A percentile compares a stretch with the other conserved stretches of the same genome.
Conservation (phyloP, 768 basidiomycete genomes). For the Fomitopsis pulvina region DNA sequence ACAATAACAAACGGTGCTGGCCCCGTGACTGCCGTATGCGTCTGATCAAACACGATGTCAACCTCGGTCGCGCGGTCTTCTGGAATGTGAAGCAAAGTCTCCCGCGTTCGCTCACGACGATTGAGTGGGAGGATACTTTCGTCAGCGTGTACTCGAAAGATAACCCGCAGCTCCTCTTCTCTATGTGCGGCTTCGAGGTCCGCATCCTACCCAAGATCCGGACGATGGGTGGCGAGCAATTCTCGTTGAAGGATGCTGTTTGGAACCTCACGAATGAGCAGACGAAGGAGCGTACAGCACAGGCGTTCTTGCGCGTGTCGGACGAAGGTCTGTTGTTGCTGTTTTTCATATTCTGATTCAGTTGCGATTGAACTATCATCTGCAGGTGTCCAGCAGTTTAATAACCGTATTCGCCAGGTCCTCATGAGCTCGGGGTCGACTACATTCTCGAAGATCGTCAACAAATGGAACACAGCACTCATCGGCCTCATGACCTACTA, state of each 20-base stretch:
- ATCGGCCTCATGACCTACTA: constrained; percentile 98
- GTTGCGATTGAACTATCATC: not conserved
- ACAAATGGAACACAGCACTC: constrained; percentile 95
- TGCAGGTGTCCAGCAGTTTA: constrained; percentile 88
- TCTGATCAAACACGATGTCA: constrained; percentile 98
- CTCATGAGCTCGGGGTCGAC: constrained; percentile 98
- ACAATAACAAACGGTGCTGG: constrained; percentile 99
- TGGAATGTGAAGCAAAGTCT: constrained; percentile 99
- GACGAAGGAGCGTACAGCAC: constrained; percentile 95
- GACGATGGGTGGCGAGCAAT: constrained; percentile 93
- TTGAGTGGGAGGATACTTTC: constrained; percentile 99
- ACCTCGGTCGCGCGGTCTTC: constrained; percentile 95
- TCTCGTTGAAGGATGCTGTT: constrained; percentile 91
- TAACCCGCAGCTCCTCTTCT: constrained; percentile 95
- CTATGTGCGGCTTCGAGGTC: constrained; percentile 98
- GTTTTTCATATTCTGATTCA: not conserved
- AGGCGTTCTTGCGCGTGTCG: constrained; percentile 96
- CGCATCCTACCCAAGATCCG: constrained; percentile 96
- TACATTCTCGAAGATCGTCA: constrained; percentile 98
- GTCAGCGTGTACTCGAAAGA: constrained; percentile 96
- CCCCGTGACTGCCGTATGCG: constrained; percentile 99
- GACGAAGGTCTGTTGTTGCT: constrained; percentile 62
- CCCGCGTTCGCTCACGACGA: constrained; percentile 92
- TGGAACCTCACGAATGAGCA: constrained; percentile 98
- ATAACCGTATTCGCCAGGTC: constrained; percentile 94